Evolutionary conservation across 169 alveolate species (phyloP).

Genomic region (Cryptosporidium meleagridis): DNA sequence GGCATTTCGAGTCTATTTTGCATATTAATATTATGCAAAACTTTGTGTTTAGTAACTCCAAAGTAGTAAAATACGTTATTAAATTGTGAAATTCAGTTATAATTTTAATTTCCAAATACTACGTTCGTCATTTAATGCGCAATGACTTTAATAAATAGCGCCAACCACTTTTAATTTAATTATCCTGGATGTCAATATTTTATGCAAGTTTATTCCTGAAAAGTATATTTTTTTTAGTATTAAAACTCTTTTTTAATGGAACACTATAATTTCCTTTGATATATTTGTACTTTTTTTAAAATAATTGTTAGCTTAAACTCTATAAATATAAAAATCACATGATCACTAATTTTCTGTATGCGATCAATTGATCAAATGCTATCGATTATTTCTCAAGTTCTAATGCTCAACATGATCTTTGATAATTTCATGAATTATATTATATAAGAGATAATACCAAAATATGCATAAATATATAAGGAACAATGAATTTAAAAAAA

Average conservation of each 20-base stretch:
- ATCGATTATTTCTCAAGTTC: background rate
- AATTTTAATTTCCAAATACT: background rate
- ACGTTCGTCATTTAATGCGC: background rate
- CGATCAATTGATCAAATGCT: background rate
- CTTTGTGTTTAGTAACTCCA: background rate
- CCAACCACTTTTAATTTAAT: background rate
- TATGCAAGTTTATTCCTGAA: background rate
- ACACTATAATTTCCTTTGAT: background rate
- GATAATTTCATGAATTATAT: background rate
- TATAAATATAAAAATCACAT: background rate
- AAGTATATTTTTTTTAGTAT: no score
- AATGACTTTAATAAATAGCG: conserved; percentile 3
- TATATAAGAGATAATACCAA: background rate
- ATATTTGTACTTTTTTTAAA: background rate
- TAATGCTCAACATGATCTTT: background rate
- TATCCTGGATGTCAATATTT: background rate
- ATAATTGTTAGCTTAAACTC: no score
- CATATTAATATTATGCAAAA: conserved; percentile 2
- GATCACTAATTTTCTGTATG: background rate
- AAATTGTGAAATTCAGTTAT: background rate
- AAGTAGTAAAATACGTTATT: background rate
- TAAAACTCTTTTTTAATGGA: background rate
- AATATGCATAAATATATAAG: background rate
- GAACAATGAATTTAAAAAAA: background rate
- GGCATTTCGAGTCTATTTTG: conserved; percentile 30